Conservation (phyloP, 129 eudicot genomes). For the Helichrysum umbraculigerum region DNA sequence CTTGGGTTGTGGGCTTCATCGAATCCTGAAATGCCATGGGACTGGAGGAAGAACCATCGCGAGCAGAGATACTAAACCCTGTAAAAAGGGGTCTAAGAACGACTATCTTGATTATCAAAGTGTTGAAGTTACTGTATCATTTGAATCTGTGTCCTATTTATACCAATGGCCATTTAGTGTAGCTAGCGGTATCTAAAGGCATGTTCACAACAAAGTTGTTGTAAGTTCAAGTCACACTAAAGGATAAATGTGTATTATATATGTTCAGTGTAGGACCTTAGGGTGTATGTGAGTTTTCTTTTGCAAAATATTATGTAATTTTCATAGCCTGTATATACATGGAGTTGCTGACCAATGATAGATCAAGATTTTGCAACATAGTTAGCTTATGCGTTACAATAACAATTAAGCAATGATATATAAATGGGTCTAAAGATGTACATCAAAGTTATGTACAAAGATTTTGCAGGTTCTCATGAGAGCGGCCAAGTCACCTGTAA, state of each 20-base stretch:
- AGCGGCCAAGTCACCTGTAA: background rate
- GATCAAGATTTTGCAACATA: background rate
- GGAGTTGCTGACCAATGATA: background rate
- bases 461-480: too few species aligned
- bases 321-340: background rate
- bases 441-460: too few species aligned
- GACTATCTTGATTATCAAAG: background rate
- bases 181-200: too few species aligned
- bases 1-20: slow-evolving; percentile 74
- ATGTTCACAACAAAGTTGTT: too few species aligned
- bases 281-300: too few species aligned
- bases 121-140: background rate
- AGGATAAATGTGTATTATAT: too few species aligned
- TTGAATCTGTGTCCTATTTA: background rate
- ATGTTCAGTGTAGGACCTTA: too few species aligned
- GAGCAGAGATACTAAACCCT: slow-evolving; percentile 25
- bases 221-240: too few species aligned
- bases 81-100: background rate
- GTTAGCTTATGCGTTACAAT: background rate
- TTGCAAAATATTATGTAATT: too few species aligned
- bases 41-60: slow-evolving; percentile 70
- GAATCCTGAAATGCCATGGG: slow-evolving; percentile 93
- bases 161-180: background rate
- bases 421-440: too few species aligned
- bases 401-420: too few species aligned